Base-by-base conservation (phyloP, 768 basidiomycete species). In the Rhizopogon vesiculosus region DNA sequence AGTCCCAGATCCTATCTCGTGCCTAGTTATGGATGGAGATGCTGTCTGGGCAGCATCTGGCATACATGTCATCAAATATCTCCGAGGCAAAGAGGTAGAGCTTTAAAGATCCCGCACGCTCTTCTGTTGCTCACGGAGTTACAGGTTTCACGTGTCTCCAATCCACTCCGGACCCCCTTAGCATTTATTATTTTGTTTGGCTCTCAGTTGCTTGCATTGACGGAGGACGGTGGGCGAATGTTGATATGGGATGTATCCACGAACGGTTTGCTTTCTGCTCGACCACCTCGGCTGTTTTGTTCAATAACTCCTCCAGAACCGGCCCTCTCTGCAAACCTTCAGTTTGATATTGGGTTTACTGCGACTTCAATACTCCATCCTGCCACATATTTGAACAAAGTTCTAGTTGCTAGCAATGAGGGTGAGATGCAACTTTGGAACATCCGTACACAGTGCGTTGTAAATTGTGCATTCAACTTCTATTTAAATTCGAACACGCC, bases 401-500 rank as follows among this genome's bases (percentile, higher is more conserved):
- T 98, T 1, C 76, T 98, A 1, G 82, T 98, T 10, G 84, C 87
- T 3, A 91, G 92, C 62, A 80, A 74, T 54, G 80, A 94, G 68
- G 97, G 97, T 3, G 75, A 72, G 42, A 72, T 98, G 63, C 91
- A 97, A 57, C 72, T 99, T n/a, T 98, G 93, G 93, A 99, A 98
- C 69, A 84, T 93, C 59, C 80, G 86, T 7, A 87, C 93, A 10
- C 81, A 82, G 92, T 92, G 55, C 60, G 85, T 71, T 25, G 25
- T 28, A 5, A 15, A 62, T 16, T 56, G 19, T 33, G 16, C 31
- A 9, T 35, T 25, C 45, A 8, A 35, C 19, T 9, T 5, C 12
- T 15, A 15, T 51, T 25, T 19, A 29, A 38, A 53, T 18, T 7
- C 31, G 43, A 58, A 13, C 18, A 31, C 42, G 22, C 35, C 43